Conservation (phyloP, 768 basidiomycete genomes). For the Rhodocollybia butyracea region DNA sequence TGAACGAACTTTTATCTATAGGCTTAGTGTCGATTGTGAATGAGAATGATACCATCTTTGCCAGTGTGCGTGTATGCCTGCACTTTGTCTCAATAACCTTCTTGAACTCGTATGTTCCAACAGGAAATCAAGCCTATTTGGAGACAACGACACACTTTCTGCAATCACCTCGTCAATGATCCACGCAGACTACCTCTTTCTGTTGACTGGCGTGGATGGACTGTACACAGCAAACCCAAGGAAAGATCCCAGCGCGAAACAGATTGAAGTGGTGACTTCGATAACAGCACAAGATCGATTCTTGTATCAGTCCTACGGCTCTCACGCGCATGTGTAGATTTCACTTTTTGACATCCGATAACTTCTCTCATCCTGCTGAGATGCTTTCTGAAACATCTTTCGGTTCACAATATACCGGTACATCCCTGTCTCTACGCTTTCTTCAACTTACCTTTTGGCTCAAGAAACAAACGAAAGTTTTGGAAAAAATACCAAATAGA, state of each 20-base stretch:
- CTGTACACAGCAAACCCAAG: constrained; percentile 95
- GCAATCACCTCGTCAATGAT: constrained; percentile 98
- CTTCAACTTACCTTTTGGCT: too few species aligned
- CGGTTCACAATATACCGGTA: too few species aligned
- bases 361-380: too few species aligned
- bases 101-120: neutral
- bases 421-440: too few species aligned
- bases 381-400: too few species aligned
- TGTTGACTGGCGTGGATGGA: constrained; percentile 95
- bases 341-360: too few species aligned
- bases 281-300: too few species aligned
- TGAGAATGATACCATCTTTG: constrained; percentile 98
- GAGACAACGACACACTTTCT: constrained; percentile 97
- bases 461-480: too few species aligned
- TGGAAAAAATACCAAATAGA: too few species aligned
- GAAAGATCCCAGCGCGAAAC: constrained; percentile 78
- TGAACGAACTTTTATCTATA: constrained; percentile 87
- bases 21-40: constrained; percentile 98
- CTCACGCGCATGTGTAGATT: too few species aligned
- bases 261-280: constrained; percentile 80
- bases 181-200: constrained; percentile 94
- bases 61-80: constrained; percentile 68
- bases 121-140: constrained; percentile 99
- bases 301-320: too few species aligned
- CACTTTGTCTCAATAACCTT: neutral